Evolutionary conservation across 2,329 filamentous ascomycete genomes (phyloP), one percentile per base, ranked within the genome.

Genomic region (Podosphaera xanthii): DNA sequence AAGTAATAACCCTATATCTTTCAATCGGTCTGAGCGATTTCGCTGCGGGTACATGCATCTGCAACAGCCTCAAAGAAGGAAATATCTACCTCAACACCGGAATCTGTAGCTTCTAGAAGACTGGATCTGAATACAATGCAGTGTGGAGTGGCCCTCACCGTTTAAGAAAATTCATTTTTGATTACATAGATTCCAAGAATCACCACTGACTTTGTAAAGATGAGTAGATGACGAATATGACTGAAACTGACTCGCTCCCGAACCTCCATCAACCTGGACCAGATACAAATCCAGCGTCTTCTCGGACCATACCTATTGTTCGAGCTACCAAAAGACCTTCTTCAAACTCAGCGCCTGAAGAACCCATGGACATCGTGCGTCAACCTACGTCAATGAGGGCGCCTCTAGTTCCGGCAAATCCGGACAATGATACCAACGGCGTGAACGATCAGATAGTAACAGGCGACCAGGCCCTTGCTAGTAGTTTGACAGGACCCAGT

Each of bases 311-410:
- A 55, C 78, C 79, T 58, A 79, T 82, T 64, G 72, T 81, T 63
- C 72, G 77, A 61, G 74, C 75, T 60, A 76, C 79, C 44, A 77
- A 74, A 61, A 77, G 80, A 67, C 76, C 78, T 68, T 80, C 78
- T 68, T 80, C 80, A 63, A 74, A 77, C 59, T 76, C 78, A 30
- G 76, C 76, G 56, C 76, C 76, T 36, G 77, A 75, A 64, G 77
- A 80, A 60, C 77, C 78, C 61, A 83, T 82, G 79, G 79, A 82
- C 62, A 75, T 81, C 63, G 77, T 77, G 42, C 77, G 76, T 44
- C 77, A 76, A 44, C 76, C 66, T 31, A 77, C 58, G 72, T 74
- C 62, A 73, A 72, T 68, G 71, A 68, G 67, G 65, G 66, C 63
- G 14, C 68, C 68, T 30, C 67, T 67, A 54, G 60, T 64, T 49